A percentile compares a stretch with the other conserved stretches of the same genome.
These are phyloP conservation scores for Alternaria infectoria DNA, from an alignment of 2,329 filamentous ascomycete genomes.

Conservation along the genomic window DNA sequence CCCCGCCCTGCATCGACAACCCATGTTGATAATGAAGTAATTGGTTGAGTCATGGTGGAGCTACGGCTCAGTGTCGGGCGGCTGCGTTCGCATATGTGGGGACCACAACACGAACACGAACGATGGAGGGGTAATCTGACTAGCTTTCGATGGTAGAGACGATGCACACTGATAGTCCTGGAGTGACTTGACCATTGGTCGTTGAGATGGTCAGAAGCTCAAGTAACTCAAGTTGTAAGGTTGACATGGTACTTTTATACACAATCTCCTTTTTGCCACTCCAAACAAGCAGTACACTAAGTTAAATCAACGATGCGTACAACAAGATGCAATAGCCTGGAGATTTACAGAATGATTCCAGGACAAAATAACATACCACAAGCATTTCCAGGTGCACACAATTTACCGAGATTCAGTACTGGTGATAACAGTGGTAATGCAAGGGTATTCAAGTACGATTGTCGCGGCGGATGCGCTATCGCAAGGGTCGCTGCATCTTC, in stretches of 20 bases:
- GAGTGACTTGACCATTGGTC: background rate
- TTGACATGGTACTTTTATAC: background rate
- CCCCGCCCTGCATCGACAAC: background rate
- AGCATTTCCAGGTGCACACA: background rate
- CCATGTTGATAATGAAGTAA: rapidly evolving
- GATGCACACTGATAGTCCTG: background rate
- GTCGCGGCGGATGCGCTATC: conserved; percentile 6
- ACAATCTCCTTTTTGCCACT: background rate
- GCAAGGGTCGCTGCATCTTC: conserved; percentile 9
- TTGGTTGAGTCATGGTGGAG: background rate
- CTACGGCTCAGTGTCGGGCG: background rate
- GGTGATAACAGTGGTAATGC: background rate
- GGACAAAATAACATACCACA: background rate
- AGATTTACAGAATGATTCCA: background rate
- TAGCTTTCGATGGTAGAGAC: background rate
- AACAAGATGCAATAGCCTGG: background rate
- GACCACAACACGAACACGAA: background rate
- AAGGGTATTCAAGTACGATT: background rate
- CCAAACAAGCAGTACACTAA: background rate
- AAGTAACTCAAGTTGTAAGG: no score
- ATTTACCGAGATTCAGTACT: background rate
- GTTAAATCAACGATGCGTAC: background rate
- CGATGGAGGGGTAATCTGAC: background rate
- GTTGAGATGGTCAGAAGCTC: background rate
- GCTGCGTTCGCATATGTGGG: background rate